Conservation (phyloP, 2,329 filamentous ascomycete species). For the Talaromyces sp. region DNA sequence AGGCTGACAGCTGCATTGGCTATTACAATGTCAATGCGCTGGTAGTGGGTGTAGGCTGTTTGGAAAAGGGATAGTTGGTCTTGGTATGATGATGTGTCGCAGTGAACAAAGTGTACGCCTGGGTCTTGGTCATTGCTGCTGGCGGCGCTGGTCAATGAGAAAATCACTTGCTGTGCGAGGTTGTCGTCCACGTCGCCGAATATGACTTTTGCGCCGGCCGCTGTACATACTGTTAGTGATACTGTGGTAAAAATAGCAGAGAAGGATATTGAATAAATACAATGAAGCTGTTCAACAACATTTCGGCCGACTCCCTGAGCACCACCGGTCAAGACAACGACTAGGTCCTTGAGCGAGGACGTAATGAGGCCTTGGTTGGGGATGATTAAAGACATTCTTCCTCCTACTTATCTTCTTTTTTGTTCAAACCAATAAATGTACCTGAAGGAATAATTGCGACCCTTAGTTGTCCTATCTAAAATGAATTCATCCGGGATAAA, state of each 20-base stretch:
- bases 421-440: too few species aligned
- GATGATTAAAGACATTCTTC: slow-evolving; percentile 13
- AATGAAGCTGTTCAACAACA: slow-evolving; percentile 14
- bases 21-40: slow-evolving; percentile 20
- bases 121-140: not conserved
- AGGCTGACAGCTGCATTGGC: slow-evolving; percentile 18
- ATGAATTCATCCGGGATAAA: not conserved
- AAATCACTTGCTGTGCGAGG: not conserved
- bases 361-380: slow-evolving; percentile 13
- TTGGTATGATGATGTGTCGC: slow-evolving; percentile 8
- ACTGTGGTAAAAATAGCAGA: not conserved
- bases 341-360: slow-evolving; percentile 27
- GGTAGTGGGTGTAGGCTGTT: slow-evolving; percentile 13
- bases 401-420: slow-evolving; percentile 15
- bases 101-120: not conserved
- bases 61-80: slow-evolving; percentile 16
- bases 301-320: slow-evolving; percentile 27
- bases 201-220: slow-evolving; percentile 10
- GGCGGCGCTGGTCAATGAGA: not conserved
- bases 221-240: not conserved
- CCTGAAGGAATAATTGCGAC: not conserved
- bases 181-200: slow-evolving; percentile 10
- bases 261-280: not conserved
- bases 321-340: slow-evolving; percentile 43
- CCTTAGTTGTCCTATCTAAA: not conserved